Evolutionary conservation across 441 rosid species (phyloP), one percentile per base, ranked within the genome.

Genomic region (Isatis lusitanica): DNA sequence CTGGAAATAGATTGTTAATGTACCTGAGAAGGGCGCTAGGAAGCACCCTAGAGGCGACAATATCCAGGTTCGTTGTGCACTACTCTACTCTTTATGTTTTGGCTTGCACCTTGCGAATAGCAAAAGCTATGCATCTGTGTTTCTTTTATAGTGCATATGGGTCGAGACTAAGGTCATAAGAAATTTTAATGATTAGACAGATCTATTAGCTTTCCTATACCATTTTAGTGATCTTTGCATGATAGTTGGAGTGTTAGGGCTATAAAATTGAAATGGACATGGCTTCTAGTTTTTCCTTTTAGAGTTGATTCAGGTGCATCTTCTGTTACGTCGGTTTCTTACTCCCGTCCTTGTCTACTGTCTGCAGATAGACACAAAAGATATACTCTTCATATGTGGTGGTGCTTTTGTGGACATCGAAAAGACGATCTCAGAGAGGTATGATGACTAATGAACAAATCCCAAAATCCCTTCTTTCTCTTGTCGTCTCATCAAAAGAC

Each of bases 21-120:
- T 95, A 71, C 99, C 98, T 47, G 98, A 93, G 83, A 93, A 95
- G 82, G 99, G 98, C 73, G 99, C 97, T 79, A 84, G 98, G 63
- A 95, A 95, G 85, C 98, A 95, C 79, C 98, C 99, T 38, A 85
- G 99, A 80, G 99, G 99, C 66, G 99, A 95, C 79, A 93, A 95
- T 79, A 95, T 95, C 80, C 98, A 95, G 98, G 99, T 93, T 60
- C 44, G 76, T 66, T 24, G n/a, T 60, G 17, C 61, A 53, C 47
- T 30, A 9, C 63, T 63, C 57, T 63, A 66, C 63, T 43, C 55
- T 78, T 7, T 61, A 44, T 75, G 66, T 36, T 26, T 38, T 38
- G 46, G 6, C 50, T 48, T 51, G 59, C 63, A 57, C 56, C 56
- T 44, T 74, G 26, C n/a, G 3, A 59, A 18, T 48, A 30, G 30